Conservation (phyloP, 2,329 filamentous ascomycete species). For the Aspergillus carbonarius region DNA sequence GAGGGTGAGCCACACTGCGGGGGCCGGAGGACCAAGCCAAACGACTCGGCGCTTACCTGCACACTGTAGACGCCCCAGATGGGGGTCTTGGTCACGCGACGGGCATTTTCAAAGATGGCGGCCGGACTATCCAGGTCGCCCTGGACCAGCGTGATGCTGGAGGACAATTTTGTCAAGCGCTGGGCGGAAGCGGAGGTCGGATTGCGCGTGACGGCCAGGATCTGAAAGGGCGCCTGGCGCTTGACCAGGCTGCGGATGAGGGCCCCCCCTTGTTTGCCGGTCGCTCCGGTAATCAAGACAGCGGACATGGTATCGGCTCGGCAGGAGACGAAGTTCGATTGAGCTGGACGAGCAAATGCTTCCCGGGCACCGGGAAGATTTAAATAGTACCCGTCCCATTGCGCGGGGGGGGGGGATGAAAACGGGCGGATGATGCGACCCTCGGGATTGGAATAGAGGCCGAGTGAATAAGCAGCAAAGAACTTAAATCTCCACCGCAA, state of each 20-base stretch:
- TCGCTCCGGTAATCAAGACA: neutral
- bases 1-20: neutral
- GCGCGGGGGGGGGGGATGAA: too few relatives aligned
- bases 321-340: neutral
- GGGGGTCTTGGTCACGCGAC: conserved; percentile 33
- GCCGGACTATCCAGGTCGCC: conserved; percentile 56
- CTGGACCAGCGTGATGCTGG: conserved; percentile 56
- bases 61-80: conserved; percentile 65
- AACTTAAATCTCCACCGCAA: too few relatives aligned
- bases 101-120: conserved; percentile 51
- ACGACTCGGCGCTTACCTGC: conserved; percentile 53
- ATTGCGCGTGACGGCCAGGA: conserved; percentile 63
- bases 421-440: too few relatives aligned
- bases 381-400: neutral
- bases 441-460: too few relatives aligned
- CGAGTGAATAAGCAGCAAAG: too few relatives aligned
- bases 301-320: conserved; percentile 26
- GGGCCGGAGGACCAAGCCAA: neutral
- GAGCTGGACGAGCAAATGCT: neutral
- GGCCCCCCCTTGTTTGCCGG: conserved; percentile 39
- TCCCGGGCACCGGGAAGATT: neutral
- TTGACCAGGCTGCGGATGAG: conserved; percentile 34
- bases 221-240: conserved; percentile 41
- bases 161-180: conserved; percentile 45
- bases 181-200: conserved; percentile 52